Evolutionary conservation across 345 rosid species (phyloP).

Genomic region (Boechera divaricarpa): DNA sequence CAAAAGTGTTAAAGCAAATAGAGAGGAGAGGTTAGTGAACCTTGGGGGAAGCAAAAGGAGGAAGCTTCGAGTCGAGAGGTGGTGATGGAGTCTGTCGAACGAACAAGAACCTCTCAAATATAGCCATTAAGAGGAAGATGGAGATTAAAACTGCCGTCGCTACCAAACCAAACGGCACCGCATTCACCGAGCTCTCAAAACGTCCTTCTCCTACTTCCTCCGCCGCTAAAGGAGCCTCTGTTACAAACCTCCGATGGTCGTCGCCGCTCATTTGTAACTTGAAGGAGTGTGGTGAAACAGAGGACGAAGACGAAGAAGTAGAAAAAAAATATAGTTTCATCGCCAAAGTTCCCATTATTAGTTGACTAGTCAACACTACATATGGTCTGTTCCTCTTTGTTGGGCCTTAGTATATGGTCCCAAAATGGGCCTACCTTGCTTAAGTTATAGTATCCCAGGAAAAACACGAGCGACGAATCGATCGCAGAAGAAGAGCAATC

Average conservation of each 20-base stretch:
- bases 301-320: not conserved
- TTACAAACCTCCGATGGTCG: conserved; percentile 19
- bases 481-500: conserved; percentile 2
- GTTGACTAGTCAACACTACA: conserved; percentile 35
- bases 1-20: not conserved
- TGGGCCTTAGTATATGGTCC: conserved; percentile 9
- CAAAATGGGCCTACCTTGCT: not conserved
- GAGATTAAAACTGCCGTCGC: conserved; percentile 85
- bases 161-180: conserved; percentile 84
- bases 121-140: conserved; percentile 83
- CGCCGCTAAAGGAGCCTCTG: conserved; percentile 26
- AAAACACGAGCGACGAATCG: not conserved
- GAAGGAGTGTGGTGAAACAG: conserved; percentile 28
- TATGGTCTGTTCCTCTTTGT: not conserved
- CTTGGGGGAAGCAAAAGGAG: conserved; percentile 52
- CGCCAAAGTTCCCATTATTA: not conserved
- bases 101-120: conserved; percentile 70
- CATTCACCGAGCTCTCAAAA: conserved; percentile 79
- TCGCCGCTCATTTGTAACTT: conserved; percentile 30
- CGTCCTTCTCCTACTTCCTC: conserved; percentile 65
- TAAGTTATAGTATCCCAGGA: not conserved
- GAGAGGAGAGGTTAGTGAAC: conserved; percentile 39
- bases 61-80: conserved; percentile 47
- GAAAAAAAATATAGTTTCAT: not conserved
- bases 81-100: not conserved